Percentiles rank a stretch among this genome's conserved stretches.
phyloP scores from a whole-genome alignment of 164 flowering plant genomes.

The Platanus orientalis region DNA sequence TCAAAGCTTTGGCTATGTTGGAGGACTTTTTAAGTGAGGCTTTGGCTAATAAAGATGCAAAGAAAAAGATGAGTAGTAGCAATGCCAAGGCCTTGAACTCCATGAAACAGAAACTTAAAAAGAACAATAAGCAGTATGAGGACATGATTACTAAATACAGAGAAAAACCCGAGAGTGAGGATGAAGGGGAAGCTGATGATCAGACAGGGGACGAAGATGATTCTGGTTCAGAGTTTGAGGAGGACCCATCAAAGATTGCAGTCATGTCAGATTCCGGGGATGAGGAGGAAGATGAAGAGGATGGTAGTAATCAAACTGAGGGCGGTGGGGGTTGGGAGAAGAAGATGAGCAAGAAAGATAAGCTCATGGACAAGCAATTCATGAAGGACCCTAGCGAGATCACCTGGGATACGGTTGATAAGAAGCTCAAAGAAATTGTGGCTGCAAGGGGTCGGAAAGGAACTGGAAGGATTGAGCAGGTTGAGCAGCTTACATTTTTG shows the following conservation, averaged over 20 bases:
- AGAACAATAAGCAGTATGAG: constrained; percentile 83
- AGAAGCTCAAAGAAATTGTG: constrained; percentile 72
- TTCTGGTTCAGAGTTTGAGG: constrained; percentile 40
- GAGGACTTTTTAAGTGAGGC: constrained; percentile 77
- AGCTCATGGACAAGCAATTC: constrained; percentile 73
- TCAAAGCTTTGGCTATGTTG: constrained; percentile 74
- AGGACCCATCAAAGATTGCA: constrained; percentile 28
- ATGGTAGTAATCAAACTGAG: constrained; percentile 11
- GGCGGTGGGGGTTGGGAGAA: constrained; percentile 52
- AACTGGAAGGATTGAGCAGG: constrained; percentile 89
- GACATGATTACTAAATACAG: constrained; percentile 63
- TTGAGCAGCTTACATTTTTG: constrained; percentile 88
- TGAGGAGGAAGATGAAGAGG: constrained; percentile 32
- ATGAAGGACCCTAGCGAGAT: constrained; percentile 74
- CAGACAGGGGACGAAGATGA: constrained; percentile 37
- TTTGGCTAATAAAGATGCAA: constrained; percentile 82
- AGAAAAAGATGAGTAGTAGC: constrained; percentile 87
- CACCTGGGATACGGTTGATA: constrained; percentile 84
- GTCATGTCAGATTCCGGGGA: constrained; percentile 21
- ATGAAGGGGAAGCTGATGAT: constrained; percentile 34
- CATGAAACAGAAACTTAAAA: constrained; percentile 93
- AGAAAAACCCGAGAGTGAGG: constrained; percentile 73
- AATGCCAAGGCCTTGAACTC: constrained; percentile 86
- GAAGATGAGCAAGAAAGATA: constrained; percentile 71
- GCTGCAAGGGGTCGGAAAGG: constrained; percentile 94